These are phyloP conservation scores for Inosperma sp. DNA, from an alignment of 768 basidiomycete genomes.

Conservation along the genomic window DNA sequence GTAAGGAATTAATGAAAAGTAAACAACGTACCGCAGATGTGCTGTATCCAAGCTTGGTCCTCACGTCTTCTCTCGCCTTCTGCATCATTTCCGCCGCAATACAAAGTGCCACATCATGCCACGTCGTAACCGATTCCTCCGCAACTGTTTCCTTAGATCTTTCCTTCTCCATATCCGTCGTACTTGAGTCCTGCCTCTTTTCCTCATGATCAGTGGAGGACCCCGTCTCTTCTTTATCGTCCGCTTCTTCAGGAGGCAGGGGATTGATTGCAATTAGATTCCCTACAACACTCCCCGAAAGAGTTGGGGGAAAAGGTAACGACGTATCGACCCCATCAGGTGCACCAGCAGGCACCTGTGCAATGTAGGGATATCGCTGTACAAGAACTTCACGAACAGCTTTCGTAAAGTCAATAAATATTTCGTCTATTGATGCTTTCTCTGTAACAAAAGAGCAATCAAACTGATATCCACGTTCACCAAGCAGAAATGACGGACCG, in stretches of 20 bases:
- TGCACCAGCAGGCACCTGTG: slow-evolving; percentile 61
- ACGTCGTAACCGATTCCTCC: slow-evolving; percentile 47
- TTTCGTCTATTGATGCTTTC: slow-evolving; percentile 97
- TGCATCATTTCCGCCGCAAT: slow-evolving; percentile 85
- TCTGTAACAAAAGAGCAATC: slow-evolving; percentile 44
- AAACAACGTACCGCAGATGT: slow-evolving; percentile 71
- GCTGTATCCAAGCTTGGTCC: slow-evolving; percentile 78
- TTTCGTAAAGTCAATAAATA: slow-evolving; percentile 86
- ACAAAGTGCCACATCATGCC: slow-evolving; percentile 91
- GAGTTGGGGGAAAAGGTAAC: slow-evolving; percentile 65
- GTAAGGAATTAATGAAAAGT: neutral
- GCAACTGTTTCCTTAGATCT: neutral
- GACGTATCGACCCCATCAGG: slow-evolving; percentile 70
- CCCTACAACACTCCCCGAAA: slow-evolving; percentile 59
- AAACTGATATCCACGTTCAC: neutral
- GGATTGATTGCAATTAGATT: slow-evolving; percentile 56
- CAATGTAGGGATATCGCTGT: slow-evolving; percentile 71
- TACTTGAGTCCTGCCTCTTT: neutral
- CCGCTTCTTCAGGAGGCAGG: slow-evolving; percentile 21
- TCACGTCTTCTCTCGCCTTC: slow-evolving; percentile 66
- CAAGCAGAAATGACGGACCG: slow-evolving; percentile 40
- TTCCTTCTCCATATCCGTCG: neutral
- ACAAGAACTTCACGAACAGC: slow-evolving; percentile 76
- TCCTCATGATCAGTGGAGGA: neutral
- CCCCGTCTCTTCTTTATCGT: slow-evolving; percentile 12